Percentiles rank a stretch among this genome's conserved stretches.
These are phyloP conservation scores for Talaromyces adpressus DNA, from an alignment of 495 filamentous ascomycete species.

Conservation along the genomic window DNA sequence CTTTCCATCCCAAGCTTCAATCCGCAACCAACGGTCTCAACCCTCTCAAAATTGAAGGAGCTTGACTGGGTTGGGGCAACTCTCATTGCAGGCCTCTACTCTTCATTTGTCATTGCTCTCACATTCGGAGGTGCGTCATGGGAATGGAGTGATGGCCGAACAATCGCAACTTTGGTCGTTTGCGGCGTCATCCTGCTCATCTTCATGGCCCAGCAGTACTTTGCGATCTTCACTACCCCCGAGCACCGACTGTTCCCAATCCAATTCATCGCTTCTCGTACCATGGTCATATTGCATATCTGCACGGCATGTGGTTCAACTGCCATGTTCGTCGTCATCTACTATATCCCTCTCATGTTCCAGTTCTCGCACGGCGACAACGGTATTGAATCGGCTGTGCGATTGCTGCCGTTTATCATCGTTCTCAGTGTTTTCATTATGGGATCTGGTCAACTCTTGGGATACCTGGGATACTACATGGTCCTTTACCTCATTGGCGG, in stretches of 20 bases:
- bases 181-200: constrained; percentile 14
- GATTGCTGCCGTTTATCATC: constrained; percentile 24
- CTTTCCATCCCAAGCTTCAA: constrained; percentile 34
- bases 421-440: constrained; percentile 20
- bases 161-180: constrained; percentile 21
- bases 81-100: constrained; percentile 17
- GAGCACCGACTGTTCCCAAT: constrained; percentile 43
- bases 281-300: constrained; percentile 12
- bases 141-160: constrained; percentile 17
- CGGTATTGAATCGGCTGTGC: constrained; percentile 29
- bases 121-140: constrained; percentile 26
- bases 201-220: constrained; percentile 40
- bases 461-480: constrained; percentile 37
- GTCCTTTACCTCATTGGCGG: constrained; percentile 46
- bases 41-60: constrained; percentile 19
- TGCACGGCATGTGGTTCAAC: neutral
- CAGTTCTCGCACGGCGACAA: constrained; percentile 31
- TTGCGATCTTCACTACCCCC: constrained; percentile 39
- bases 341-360: constrained; percentile 45
- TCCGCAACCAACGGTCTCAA: constrained; percentile 7
- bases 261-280: constrained; percentile 33
- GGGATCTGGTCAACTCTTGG: constrained; percentile 41
- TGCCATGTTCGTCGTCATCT: constrained; percentile 24
- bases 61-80: constrained; percentile 23
- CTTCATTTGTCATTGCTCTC: constrained; percentile 20